Percentiles rank a stretch among this genome's conserved stretches.
These are phyloP conservation scores for Triticum timopheevii DNA, from an alignment of 176 grass and related monocot species.

Conservation along the genomic window DNA sequence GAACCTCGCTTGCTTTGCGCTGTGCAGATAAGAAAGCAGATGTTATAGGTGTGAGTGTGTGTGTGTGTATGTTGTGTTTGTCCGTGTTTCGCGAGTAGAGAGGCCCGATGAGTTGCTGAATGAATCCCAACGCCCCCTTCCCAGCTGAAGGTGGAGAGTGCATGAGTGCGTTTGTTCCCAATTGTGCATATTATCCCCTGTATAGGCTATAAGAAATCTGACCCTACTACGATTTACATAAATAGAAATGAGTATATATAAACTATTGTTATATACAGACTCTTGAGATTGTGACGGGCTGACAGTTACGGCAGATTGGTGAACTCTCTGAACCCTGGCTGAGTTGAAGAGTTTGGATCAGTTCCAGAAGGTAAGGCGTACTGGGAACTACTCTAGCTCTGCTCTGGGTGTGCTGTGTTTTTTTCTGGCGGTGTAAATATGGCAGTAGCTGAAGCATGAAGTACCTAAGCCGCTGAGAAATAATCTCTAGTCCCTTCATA, in stretches of 20 bases:
- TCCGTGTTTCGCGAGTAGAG: slow-evolving; percentile 13
- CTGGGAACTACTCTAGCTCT: neutral
- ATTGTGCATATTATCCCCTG: slow-evolving; percentile 38
- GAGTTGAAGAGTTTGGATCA: neutral
- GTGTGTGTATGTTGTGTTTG: slow-evolving; percentile 24
- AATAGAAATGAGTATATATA: slow-evolving; percentile 32
- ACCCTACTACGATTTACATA: slow-evolving; percentile 28
- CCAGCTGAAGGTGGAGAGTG: slow-evolving; percentile 1
- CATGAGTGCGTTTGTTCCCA: neutral
- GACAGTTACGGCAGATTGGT: neutral
- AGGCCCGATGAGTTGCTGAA: slow-evolving; percentile 46
- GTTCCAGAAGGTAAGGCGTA: neutral
- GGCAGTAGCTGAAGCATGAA: neutral
- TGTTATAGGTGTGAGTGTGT: slow-evolving; percentile 7
- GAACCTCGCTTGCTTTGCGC: neutral
- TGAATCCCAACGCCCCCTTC: slow-evolving; percentile 7
- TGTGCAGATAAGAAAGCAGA: slow-evolving; percentile 24
- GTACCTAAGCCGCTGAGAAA: too few species aligned
- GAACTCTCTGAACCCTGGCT: neutral
- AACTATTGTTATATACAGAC: too few species aligned
- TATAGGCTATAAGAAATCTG: slow-evolving; percentile 37
- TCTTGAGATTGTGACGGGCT: neutral
- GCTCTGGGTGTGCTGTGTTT: neutral
- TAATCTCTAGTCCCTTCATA: neutral
- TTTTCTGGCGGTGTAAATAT: neutral